Conservation (phyloP, 164 flowering plant species). For the Buxus sempervirens region DNA sequence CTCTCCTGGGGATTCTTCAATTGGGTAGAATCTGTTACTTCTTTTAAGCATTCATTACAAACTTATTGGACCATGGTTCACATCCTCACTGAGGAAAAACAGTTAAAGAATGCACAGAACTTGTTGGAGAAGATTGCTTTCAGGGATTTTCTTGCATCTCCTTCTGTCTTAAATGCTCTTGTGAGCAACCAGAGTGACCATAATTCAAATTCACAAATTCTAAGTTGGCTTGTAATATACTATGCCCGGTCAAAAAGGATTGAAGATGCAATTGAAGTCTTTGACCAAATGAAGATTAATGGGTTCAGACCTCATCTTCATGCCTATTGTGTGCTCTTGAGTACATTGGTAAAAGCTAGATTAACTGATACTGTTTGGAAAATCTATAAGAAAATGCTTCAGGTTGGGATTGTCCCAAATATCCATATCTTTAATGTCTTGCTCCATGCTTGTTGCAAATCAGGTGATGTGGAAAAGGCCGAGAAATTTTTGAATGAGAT, state of each 20-base stretch:
- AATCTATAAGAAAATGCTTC: constrained; percentile 54
- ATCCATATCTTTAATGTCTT: constrained; percentile 72
- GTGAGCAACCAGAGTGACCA: constrained; percentile 34
- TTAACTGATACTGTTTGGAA: constrained; percentile 70
- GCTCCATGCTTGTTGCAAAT: constrained; percentile 79
- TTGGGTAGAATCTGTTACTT: constrained; percentile 59
- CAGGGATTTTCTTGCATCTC: constrained; percentile 59
- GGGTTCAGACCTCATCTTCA: constrained; percentile 64
- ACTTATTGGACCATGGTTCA: constrained; percentile 72
- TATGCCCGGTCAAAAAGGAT: constrained; percentile 62
- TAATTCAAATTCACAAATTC: constrained; percentile 55
- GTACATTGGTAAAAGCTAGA: constrained; percentile 59
- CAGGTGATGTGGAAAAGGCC: constrained; percentile 70
- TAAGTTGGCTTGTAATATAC: constrained; percentile 81
- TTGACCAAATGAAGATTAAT: constrained; percentile 61
- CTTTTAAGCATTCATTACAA: constrained; percentile 57
- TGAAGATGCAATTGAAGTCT: constrained; percentile 71
- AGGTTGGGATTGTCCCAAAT: constrained; percentile 63
- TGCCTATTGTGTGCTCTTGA: constrained; percentile 76
- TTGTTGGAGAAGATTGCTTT: constrained; percentile 61
- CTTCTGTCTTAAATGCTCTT: constrained; percentile 60
- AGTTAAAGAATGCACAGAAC: constrained; percentile 52
- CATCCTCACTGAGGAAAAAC: constrained; percentile 49
- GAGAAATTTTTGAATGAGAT: constrained; percentile 61
- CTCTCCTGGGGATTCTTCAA: constrained; percentile 64